Evolutionary conservation across 441 rosid species (phyloP).

Genomic region (Corymbia citriodora): DNA sequence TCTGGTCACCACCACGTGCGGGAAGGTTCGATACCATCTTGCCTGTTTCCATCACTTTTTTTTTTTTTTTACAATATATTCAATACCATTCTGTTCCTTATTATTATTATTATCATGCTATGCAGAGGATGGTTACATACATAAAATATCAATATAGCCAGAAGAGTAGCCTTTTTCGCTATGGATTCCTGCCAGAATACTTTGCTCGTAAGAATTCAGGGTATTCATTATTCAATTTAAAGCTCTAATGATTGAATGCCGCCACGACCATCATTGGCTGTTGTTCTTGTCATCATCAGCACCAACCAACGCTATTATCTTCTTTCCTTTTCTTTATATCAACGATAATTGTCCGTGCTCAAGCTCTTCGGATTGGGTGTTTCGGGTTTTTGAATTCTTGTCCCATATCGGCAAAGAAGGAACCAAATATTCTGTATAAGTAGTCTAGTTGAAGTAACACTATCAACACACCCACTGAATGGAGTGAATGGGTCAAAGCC

Average conservation of each 20-base stretch:
- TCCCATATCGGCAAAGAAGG: rapidly evolving
- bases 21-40: background rate
- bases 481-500: background rate
- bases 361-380: background rate
- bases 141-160: background rate
- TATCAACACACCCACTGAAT: background rate
- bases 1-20: rapidly evolving
- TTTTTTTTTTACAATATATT: background rate
- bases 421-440: background rate
- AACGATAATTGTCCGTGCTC: background rate
- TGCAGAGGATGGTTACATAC: background rate
- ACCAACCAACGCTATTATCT: background rate
- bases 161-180: background rate
- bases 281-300: background rate
- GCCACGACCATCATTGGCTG: rapidly evolving
- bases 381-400: background rate
- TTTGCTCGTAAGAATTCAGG: background rate
- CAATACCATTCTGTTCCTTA: background rate
- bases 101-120: background rate
- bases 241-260: background rate
- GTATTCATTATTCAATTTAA: background rate
- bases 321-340: background rate
- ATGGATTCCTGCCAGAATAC: background rate
- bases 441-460: rapidly evolving
- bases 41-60: background rate